Evolutionary conservation across 371 early-diverging fungal genomes (phyloP), one percentile per base, ranked within the genome.

Genomic region (Rhizopus delemar): DNA sequence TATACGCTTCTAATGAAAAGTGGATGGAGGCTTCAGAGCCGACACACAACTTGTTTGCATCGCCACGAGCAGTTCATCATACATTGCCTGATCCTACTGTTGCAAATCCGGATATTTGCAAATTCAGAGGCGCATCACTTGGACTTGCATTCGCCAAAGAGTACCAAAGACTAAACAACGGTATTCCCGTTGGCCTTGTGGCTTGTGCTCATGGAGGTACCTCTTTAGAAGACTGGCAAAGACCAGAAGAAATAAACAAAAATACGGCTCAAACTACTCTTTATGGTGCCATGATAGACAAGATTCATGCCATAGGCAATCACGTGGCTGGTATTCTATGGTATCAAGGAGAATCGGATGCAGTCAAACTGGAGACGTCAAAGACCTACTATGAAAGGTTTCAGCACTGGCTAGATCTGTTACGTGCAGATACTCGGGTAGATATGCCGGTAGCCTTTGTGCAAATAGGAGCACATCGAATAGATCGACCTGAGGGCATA

Each of bases 281-380:
- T 0, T 80, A 75, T 53, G 75, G 72, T 5, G 77, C 80, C 28
- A 73, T 77, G 75, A 46, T 71, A 2, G 69, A 52, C 3, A 53
- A 68, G 2, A 63, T 73, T 11, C 29, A 34, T 4, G 33, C 31
- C 8, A 58, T 60, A 0, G 76, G 71, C 4, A 62, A 58, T 1
- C 22, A 22, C 2, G 39, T 75, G 12, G 68, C 69, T 13, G 80
- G 80, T 13, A 46, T 80, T 0, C 53, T 79, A 3, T 79, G 79
- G 79, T 75, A 68, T 8, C 79, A 79, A 51, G 79, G 79, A 1
- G 79, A 79, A 58, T 69, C 79, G 5, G 76, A 79, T 46, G 64
- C 75, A 7, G 41, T 35, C 3, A 22, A 15, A 0, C 8, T 13
- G 0, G 31, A 36, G 7, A 46, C 32, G 28, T 55, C 66, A 13